phyloP scores from a whole-genome alignment of 371 early-diverging fungal genomes.

The Syncephalastrum sp. region DNA sequence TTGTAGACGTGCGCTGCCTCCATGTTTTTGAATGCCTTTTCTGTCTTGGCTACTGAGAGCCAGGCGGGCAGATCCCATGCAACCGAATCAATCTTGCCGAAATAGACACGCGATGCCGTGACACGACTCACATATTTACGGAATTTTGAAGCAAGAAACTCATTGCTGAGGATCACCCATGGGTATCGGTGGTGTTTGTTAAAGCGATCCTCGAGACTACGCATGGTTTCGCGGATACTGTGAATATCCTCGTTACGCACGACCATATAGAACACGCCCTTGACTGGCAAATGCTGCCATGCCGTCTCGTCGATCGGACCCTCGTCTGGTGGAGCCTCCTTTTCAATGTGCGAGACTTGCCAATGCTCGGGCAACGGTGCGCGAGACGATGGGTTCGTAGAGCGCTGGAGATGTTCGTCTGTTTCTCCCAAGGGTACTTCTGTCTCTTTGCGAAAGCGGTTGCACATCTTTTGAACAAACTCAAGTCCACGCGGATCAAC shows the following conservation, averaged over 20 bases:
- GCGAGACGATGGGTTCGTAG: no score
- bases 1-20: constrained; percentile 15
- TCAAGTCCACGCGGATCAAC: no score
- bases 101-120: constrained; percentile 28
- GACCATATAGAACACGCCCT: constrained; percentile 40
- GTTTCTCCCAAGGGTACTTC: no score
- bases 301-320: constrained; percentile 11
- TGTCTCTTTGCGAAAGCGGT: no score
- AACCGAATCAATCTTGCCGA: constrained; percentile 40
- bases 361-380: no score
- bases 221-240: constrained; percentile 30
- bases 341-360: no score
- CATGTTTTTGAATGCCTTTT: constrained; percentile 19
- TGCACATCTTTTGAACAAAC: no score
- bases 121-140: constrained; percentile 25
- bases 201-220: constrained; percentile 47
- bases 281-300: constrained; percentile 32
- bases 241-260: constrained; percentile 35
- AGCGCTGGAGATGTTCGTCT: no score
- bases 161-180: constrained; percentile 45
- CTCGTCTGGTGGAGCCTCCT: constrained; percentile 3
- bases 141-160: constrained; percentile 35
- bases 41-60: constrained; percentile 29
- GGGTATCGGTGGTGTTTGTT: constrained; percentile 47
- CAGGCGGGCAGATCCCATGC: constrained; percentile 47